These are phyloP conservation scores for Camellia lanceoleosa DNA, from an alignment of 148 eudicot species.

Conservation along the genomic window DNA sequence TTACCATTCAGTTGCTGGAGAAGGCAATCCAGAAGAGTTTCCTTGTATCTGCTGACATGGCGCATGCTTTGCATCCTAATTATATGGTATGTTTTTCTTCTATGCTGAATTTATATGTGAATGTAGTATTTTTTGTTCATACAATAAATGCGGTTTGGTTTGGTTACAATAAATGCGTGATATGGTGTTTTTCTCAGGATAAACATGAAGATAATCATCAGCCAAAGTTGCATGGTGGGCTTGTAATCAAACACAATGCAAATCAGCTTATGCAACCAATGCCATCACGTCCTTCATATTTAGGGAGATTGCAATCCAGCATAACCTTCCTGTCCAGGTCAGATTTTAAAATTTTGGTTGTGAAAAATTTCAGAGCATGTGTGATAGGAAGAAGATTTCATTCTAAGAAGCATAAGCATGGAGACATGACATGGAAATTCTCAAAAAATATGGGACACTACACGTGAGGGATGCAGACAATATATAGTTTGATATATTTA, in stretches of 20 bases:
- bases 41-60: conserved; percentile 97
- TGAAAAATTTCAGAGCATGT: neutral
- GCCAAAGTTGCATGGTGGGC: conserved; percentile 93
- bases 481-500: too few species aligned
- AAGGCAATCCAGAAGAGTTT: conserved; percentile 87
- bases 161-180: neutral
- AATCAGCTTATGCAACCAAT: conserved; percentile 97
- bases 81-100: conserved; percentile 55
- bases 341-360: neutral
- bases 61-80: conserved; percentile 97
- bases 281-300: conserved; percentile 90
- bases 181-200: conserved; percentile 49
- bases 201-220: conserved; percentile 98
- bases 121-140: neutral
- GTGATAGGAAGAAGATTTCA: neutral
- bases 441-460: too few species aligned
- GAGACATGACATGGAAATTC: too few species aligned
- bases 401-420: too few species aligned
- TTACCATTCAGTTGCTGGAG: conserved; percentile 55
- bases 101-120: neutral
- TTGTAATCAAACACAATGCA: conserved; percentile 92
- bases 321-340: conserved; percentile 91
- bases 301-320: conserved; percentile 75
- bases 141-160: neutral
- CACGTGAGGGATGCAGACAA: too few species aligned